Evolutionary conservation across 345 rosid species (phyloP), one percentile per base, ranked within the genome.

Genomic region (Salix purpurea): DNA sequence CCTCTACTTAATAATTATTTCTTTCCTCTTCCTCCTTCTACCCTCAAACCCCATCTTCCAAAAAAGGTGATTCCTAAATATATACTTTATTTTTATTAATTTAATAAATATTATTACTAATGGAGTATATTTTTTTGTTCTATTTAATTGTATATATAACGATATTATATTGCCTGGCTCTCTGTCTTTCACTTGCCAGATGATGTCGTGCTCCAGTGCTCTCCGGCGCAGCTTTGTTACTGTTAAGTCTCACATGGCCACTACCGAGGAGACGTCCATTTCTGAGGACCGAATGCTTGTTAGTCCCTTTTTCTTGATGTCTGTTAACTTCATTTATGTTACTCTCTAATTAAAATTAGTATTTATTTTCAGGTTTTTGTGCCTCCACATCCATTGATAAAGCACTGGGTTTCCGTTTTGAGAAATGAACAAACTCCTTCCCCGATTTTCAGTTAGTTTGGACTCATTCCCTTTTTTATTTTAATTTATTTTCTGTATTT

Each of bases 341-440:
- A 9, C 50, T 30, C n/a, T 14, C 66, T 74, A 30, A 39, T 73
- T 50, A 19, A 2, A 56, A 67, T 65, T 7, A 48, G 39, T 19
- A 13, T 28, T 73, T 62, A 1, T 30, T 46, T 70, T 69, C 87
- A 95, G 96, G 97, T 91, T 0, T 89, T 85, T 76, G 99, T 93
- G 87, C 97, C 99, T 23, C 97, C 96, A 0, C 96, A 91, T 85
- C 97, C 97, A 21, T 84, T 93, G 86, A 90, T 95, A 85, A 93
- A 93, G 88, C 99, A 95, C 75, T 93, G 97, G 97, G 87, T 95
- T 84, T 91, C 94, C 9, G 90, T 95, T 76, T 75, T 95, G 60
- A 86, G 97, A 75, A 95, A 93, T 46, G 96, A 93, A 48, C 97
- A 88, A 80, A 90, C 97, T 58, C 97, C 97, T 70, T 83, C 84